Base-by-base conservation (phyloP, 2,329 filamentous ascomycete species). In the Cladobotryum mycophilum region DNA sequence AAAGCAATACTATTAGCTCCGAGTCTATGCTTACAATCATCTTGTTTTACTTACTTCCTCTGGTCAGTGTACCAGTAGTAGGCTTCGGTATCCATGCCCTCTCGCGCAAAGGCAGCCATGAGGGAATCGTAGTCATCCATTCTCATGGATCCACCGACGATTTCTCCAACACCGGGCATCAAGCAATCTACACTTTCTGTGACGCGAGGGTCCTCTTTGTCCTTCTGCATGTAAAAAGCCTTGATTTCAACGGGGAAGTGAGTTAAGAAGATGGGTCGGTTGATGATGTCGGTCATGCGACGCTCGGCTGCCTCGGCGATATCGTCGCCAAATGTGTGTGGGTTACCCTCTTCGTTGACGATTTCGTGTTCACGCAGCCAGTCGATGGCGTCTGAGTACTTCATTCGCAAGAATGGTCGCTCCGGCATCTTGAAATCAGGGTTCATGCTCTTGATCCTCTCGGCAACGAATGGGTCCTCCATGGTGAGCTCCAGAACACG, bases 61-160 rank as follows among this genome's bases (percentile, higher is more conserved):
- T 96, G 90, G 73, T 96, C 93, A 33, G 90, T 95, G 75, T 97
- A 99, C 93, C 93, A 99, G 79, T 95, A 97, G 74, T 97, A 97
- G 42, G 86, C 84, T 60, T 80, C 81, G 17, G 90, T 82, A 61
- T 88, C 83, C 67, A 97, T 95, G 38, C 85, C 86, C 71, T 96
- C 87, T 55, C 86, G 82, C 70, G 89, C 83, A 68, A 95, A 99
- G 1, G 89, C 93, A 20, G 79, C 84, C 77, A 96, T 84, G 58
- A 96, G 75, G 76, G 96, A 90, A 13, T 95, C 88, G 66, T 88
- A 89, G 66, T 88, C 84, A 65, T 91, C 84, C 81, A 96, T 95
- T 69, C 93, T 90, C 92, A 99, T 97, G 60, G 84, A 90, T 5
- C 92, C 93, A 55, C 93, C 92, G 2, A 97, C 90, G 64, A 97